Evolutionary conservation across 371 early-diverging fungal genomes (phyloP).

Genomic region (Lichtheimia ramosa): DNA sequence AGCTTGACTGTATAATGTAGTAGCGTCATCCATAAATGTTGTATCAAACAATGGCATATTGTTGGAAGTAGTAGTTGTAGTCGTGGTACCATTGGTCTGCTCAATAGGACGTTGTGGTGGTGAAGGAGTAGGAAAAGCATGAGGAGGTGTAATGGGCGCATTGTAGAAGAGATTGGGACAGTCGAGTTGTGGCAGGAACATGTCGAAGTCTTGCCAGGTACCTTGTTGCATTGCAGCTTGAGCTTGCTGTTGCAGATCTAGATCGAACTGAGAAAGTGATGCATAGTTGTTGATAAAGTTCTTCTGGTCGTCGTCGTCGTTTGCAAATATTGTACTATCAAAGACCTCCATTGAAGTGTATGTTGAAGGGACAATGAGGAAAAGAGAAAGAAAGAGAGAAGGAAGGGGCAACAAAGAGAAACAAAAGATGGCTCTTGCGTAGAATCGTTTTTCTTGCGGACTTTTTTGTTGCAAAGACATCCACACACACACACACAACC

Average conservation of each 20-base stretch:
- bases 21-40: not conserved
- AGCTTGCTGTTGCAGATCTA: slow-evolving; percentile 45
- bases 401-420: not conserved
- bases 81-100: not conserved
- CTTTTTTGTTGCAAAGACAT: not conserved
- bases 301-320: slow-evolving; percentile 17
- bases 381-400: not conserved
- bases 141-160: slow-evolving; percentile 10
- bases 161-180: slow-evolving; percentile 11
- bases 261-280: slow-evolving; percentile 36
- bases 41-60: slow-evolving; percentile 1
- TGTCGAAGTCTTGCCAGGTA: slow-evolving; percentile 42
- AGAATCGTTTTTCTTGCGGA: not conserved
- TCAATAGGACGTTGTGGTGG: slow-evolving; percentile 10
- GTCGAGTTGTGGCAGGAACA: slow-evolving; percentile 32
- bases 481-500: too few relatives aligned
- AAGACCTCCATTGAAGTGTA: slow-evolving; percentile 10
- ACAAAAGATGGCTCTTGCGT: slow-evolving; percentile 1
- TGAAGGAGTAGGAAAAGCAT: slow-evolving; percentile 5
- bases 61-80: not conserved
- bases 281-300: slow-evolving; percentile 4
- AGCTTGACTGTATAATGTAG: not conserved
- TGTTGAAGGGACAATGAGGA: not conserved
- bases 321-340: slow-evolving; percentile 6
- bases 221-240: slow-evolving; percentile 36